Percentiles rank a stretch among this genome's conserved stretches.
Evolutionary conservation across 805 yeast species (phyloP).

Genomic region (Cyberlindnera mycetangii): DNA sequence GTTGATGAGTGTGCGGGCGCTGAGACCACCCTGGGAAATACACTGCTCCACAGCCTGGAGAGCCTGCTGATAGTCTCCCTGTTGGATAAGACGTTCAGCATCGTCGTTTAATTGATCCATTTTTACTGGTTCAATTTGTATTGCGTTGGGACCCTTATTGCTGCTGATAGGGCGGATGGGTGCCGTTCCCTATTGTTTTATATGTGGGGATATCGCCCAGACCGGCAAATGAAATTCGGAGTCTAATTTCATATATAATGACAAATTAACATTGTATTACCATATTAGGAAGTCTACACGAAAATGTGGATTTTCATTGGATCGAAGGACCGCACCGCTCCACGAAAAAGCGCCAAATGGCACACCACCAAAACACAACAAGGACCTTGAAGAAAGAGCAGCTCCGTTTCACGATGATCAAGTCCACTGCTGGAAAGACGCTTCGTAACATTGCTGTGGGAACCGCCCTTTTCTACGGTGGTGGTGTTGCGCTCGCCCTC

Average conservation of each 20-base stretch:
- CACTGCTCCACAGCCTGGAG: conserved; percentile 12
- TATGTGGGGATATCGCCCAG: no score
- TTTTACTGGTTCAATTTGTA: background rate
- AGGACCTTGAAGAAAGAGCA: background rate
- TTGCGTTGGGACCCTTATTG: background rate
- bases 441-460: conserved; percentile 31
- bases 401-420: conserved; percentile 20
- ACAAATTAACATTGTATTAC: background rate
- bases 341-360: background rate
- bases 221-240: conserved; percentile 10
- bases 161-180: background rate
- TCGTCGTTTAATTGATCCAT: conserved; percentile 14
- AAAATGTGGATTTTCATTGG: conserved; percentile 12
- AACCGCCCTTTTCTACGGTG: conserved; percentile 45
- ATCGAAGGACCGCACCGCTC: conserved; percentile 3
- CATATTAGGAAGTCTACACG: conserved; percentile 7
- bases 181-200: no score
- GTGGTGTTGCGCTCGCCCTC: conserved; percentile 57
- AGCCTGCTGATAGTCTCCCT: conserved; percentile 15
- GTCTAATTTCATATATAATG: background rate
- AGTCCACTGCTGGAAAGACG: conserved; percentile 32
- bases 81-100: conserved; percentile 14
- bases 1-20: conserved; percentile 22
- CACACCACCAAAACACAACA: background rate
- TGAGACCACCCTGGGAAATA: conserved; percentile 20